phyloP scores from a whole-genome alignment of 169 alveolate species.

The Cytauxzoon felis region DNA sequence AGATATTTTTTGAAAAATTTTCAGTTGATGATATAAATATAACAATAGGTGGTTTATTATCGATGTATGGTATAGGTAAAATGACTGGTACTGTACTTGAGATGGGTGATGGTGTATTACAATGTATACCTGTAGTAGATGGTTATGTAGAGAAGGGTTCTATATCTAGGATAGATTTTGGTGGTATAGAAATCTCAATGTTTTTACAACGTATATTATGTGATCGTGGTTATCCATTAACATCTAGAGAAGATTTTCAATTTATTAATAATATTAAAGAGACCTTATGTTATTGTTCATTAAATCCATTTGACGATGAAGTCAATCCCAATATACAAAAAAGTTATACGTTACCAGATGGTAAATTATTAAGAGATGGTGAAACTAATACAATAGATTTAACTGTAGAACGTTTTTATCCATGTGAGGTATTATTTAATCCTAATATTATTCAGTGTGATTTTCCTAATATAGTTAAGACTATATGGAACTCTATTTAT shows the following conservation, averaged over 20 bases:
- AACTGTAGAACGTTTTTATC: constrained; percentile 80
- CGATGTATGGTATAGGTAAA: constrained; percentile 83
- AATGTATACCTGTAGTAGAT: constrained; percentile 84
- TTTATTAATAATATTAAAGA: constrained; percentile 76
- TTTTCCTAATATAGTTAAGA: constrained; percentile 54
- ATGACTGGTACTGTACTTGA: constrained; percentile 84
- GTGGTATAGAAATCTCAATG: constrained; percentile 83
- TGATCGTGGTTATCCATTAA: constrained; percentile 72
- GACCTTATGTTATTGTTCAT: constrained; percentile 77
- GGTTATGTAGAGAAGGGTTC: constrained; percentile 81
- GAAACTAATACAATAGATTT: constrained; percentile 67
- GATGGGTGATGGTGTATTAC: constrained; percentile 84
- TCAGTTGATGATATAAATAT: constrained; percentile 75
- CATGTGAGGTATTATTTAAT: constrained; percentile 80
- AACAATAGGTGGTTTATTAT: constrained; percentile 79
- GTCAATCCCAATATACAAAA: constrained; percentile 58
- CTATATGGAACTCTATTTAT: constrained; percentile 66
- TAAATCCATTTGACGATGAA: constrained; percentile 76
- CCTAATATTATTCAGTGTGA: constrained; percentile 64
- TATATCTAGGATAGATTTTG: constrained; percentile 76
- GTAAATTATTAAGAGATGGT: constrained; percentile 77
- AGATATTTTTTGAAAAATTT: constrained; percentile 79
- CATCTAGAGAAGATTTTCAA: constrained; percentile 76
- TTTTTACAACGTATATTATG: constrained; percentile 75
- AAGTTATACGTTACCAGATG: constrained; percentile 80